Evolutionary conservation across 2,329 filamentous ascomycete species (phyloP), one percentile per base, ranked within the genome.

Genomic region (Trichophyton verrucosum): DNA sequence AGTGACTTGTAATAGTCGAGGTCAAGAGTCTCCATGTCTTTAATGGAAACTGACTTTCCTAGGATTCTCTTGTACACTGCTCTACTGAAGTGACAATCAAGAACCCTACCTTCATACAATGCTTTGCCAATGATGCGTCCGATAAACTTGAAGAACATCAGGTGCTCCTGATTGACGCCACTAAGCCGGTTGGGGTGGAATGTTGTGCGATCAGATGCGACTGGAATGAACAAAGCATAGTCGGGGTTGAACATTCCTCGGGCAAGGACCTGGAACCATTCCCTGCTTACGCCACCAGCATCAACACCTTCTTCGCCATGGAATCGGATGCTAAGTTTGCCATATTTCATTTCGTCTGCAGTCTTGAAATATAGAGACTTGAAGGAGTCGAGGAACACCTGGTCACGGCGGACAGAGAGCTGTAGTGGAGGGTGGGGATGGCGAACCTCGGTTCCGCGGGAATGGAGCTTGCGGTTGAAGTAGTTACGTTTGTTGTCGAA

Each of bases 401-500:
- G 88, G 62, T 96, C 90, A 70, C 94, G 88, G 62, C 95, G 89
- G 62, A 99, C 89, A 62, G 86, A 87, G 55, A 99, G 83, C 73
- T 96, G 91, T 58, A 99, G 79, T 49, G 90, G 87, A 55, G 84
- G 84, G 66, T 89, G 84, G 6, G 86, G 81, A 59, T 88, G 84
- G 49, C 91, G 86, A 62, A 81, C 82, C 68, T 89, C 86, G 60
- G 83, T 82, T 59, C 82, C 82, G 58, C 88, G 84, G 53, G 83
- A 83, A 73, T 99, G 94, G 9, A 99, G 86, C 69, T 90, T 91
- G 63, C 94, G 88, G 72, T 86, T 96, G 80, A 99, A 99, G 81
- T 95, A 99, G 76, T 95, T 97, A 69, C 94, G 91, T 80, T 99
- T 99, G 78, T 99, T 99, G 77, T 99, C 94, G 69, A 99, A 99